Base-by-base conservation (phyloP, 225 moss, liverwort and hornwort genomes). In the Antitrichia curtipendula region DNA sequence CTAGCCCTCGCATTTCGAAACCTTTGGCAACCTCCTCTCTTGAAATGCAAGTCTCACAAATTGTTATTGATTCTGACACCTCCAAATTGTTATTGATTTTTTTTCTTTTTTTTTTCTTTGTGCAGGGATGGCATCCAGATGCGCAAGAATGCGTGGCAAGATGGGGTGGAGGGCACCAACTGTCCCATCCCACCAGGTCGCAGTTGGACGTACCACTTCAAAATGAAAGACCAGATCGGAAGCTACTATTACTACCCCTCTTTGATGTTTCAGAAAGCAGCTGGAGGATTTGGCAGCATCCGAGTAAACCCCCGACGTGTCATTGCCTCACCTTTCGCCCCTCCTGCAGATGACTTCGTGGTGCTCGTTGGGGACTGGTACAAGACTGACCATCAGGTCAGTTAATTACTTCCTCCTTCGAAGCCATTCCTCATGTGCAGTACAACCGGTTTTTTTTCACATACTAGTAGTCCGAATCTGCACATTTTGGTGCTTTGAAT, bases 61-160 rank as follows among this genome's bases (percentile, higher is more conserved):
- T 50, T 62, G 5, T 41, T 41, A 7, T 21, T 29, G 3, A 6
- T 25, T 83, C 28, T 17, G 23, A 34, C 16, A 43, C 8, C 45
- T 70, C 32, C 71, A 16, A n/a, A 23, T 50, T 62, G 5, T 41
- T 41, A 7, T 21, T 29, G 3, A 6, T 25, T 57, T 28, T 79
- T 17, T 28, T n/a, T 1, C 29, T 74, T 75, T 25, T 57, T 28
- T 79, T 17, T 28, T n/a, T 1, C 29, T 74, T 75, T 31, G 13
- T 84, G 66, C 49, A 93, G 91, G 90, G 90, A 94, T 54, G 94
- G 94, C 50, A 92, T 94, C 61, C 90, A 92, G 77, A 89, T 89
- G 49, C 89, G 90, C n/a, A 94, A 85, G 76, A 91, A 94, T 85
- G 74, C 88, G 7, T 94, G 94, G 94, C 94, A 94, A 89, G 94